Percentiles rank a stretch among this genome's conserved stretches.
These are phyloP conservation scores for Candida pseudoviswanathii DNA, from an alignment of 1,139 yeast species.

Conservation along the genomic window DNA sequence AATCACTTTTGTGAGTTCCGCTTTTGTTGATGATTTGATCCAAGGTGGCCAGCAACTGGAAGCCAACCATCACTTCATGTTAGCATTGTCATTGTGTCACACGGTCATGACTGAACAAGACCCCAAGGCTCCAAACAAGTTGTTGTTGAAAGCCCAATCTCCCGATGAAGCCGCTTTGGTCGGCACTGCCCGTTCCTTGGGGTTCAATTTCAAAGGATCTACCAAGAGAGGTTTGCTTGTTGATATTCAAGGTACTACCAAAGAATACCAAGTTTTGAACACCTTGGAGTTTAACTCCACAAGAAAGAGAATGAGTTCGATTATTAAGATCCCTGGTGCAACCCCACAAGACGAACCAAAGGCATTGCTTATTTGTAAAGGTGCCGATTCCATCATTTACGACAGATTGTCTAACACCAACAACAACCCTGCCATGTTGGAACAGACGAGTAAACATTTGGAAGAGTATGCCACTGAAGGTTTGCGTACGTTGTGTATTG, in stretches of 20 bases:
- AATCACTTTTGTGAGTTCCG: slow-evolving; percentile 50
- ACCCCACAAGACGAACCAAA: slow-evolving; percentile 35
- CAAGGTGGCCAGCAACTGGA: slow-evolving; percentile 34
- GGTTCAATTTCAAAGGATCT: slow-evolving; percentile 50
- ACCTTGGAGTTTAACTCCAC: slow-evolving; percentile 57
- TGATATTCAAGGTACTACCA: slow-evolving; percentile 43
- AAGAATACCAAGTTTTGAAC: slow-evolving; percentile 51
- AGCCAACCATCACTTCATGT: slow-evolving; percentile 53
- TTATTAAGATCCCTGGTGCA: slow-evolving; percentile 59
- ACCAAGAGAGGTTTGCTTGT: slow-evolving; percentile 49
- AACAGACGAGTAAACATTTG: slow-evolving; percentile 41
- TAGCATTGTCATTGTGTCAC: slow-evolving; percentile 58
- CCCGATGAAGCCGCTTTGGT: slow-evolving; percentile 70
- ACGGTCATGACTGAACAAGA: slow-evolving; percentile 57
- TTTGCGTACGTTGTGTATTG: slow-evolving; percentile 50
- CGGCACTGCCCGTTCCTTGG: slow-evolving; percentile 59
- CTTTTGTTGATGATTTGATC: slow-evolving; percentile 42
- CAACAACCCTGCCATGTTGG: slow-evolving; percentile 34
- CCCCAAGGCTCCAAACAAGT: slow-evolving; percentile 36
- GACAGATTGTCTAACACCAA: slow-evolving; percentile 36
- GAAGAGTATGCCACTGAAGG: slow-evolving; percentile 52
- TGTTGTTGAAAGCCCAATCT: slow-evolving; percentile 57
- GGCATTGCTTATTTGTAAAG: slow-evolving; percentile 49
- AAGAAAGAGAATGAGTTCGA: slow-evolving; percentile 84
- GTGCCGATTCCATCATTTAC: slow-evolving; percentile 52